Percentiles rank a stretch among this genome's conserved stretches.
phyloP scores from a whole-genome alignment of 2,329 filamentous ascomycete species.

The Ceratocystis harringtonii region DNA sequence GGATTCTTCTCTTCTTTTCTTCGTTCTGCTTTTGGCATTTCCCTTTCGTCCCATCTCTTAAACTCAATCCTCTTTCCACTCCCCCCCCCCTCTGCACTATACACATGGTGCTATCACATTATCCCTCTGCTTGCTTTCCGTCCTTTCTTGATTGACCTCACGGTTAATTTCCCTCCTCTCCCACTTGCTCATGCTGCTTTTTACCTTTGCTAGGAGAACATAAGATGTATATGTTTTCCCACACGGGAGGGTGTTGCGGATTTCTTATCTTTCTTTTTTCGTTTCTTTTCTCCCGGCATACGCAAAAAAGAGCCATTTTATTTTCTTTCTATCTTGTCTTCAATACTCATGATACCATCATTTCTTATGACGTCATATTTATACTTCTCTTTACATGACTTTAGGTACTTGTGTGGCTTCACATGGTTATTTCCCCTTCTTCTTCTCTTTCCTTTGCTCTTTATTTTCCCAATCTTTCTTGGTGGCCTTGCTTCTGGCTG shows the following conservation, averaged over 20 bases:
- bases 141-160: not conserved
- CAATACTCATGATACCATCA: slow-evolving; percentile 12
- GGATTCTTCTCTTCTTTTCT: slow-evolving; percentile 1
- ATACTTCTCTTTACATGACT: not conserved
- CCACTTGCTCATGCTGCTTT: not conserved
- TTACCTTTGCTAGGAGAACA: too few species aligned
- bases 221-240: too few species aligned
- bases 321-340: not conserved
- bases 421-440: not conserved
- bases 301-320: not conserved
- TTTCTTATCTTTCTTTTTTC: not conserved
- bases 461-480: not conserved
- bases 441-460: not conserved
- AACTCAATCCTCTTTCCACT: not conserved
- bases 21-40: not conserved
- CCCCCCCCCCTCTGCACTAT: not conserved
- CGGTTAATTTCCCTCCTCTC: not conserved
- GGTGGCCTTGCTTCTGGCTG: not conserved
- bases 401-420: not conserved
- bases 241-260: too few species aligned
- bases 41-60: not conserved
- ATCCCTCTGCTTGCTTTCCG: not conserved
- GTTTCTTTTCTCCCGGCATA: not conserved
- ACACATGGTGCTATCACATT: too few species aligned
- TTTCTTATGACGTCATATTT: slow-evolving; percentile 10